These are phyloP conservation scores for Arthrinium puccinioides DNA, from an alignment of 2,329 filamentous ascomycete species.

Conservation along the genomic window DNA sequence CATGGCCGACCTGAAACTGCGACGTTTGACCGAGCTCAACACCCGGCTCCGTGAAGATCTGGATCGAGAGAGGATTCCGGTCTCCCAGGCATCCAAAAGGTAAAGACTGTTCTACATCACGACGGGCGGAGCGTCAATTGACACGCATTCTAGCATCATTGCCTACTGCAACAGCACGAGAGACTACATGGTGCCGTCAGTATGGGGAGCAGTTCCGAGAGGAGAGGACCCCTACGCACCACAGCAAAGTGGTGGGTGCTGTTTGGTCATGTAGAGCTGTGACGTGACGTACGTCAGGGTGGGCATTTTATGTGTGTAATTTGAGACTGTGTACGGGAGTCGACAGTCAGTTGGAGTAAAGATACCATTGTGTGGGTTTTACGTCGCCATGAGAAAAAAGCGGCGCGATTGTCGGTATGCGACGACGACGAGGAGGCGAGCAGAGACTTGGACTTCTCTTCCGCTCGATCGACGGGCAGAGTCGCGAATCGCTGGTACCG, in stretches of 20 bases:
- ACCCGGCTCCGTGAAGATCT: slow-evolving; percentile 92
- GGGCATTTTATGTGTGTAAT: not conserved
- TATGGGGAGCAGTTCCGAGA: slow-evolving; percentile 92
- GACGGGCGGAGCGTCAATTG: too few species aligned
- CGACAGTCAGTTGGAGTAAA: slow-evolving; percentile 65
- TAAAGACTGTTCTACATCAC: too few species aligned
- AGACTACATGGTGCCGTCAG: slow-evolving; percentile 97
- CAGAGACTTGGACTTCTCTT: slow-evolving; percentile 1
- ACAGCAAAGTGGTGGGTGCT: slow-evolving; percentile 88
- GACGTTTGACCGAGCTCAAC: slow-evolving; percentile 94
- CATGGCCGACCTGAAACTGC: slow-evolving; percentile 97
- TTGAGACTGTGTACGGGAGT: not conserved
- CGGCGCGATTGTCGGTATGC: not conserved
- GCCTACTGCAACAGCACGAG: slow-evolving; percentile 96
- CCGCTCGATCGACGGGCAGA: too few species aligned
- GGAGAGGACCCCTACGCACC: slow-evolving; percentile 98
- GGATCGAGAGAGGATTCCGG: slow-evolving; percentile 89
- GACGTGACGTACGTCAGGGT: too few species aligned
- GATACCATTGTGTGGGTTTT: not conserved
- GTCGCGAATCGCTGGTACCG: too few species aligned
- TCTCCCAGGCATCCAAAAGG: slow-evolving; percentile 88
- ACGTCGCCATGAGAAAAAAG: slow-evolving; percentile 1
- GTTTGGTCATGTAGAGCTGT: slow-evolving; percentile 74
- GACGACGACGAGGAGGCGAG: not conserved
- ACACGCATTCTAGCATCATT: slow-evolving; percentile 63